Base-by-base conservation (phyloP, 352 stramenopile species). In the Phytopythium mirpurense region DNA sequence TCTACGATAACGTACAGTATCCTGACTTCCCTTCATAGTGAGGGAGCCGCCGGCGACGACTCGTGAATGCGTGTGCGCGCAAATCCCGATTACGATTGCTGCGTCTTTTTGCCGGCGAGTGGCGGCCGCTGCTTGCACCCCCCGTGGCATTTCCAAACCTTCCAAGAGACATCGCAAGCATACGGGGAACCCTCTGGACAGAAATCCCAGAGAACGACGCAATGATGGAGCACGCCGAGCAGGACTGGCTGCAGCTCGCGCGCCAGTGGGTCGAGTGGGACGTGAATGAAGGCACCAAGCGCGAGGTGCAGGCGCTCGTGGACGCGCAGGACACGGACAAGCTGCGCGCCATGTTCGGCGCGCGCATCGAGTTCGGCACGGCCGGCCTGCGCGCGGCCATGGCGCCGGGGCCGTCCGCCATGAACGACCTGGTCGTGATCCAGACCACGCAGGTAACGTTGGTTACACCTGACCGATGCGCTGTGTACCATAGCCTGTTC, bases 401-500 rank as follows among this genome's bases (percentile, higher is more conserved):
- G 93, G 89, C 78, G 0, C 71, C 90, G 0, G 93, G 93, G 14
- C 85, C 87, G 10, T 77, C 71, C 31, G 78, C 78, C 47, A 97
- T 98, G 75, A 98, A 98, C 68, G 89, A 97, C 52, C 70, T 97
- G 34, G 86, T 97, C 21, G 73, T 97, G 37, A 71, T 98, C 19
- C 93, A 98, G 68, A 96, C 92, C 14, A 79, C 82, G n/a, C 91
- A 96, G 45, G 54, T 53, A n/a, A n/a, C n/a, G n/a, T n/a, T n/a
- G n/a, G n/a, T n/a, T n/a, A n/a, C n/a, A n/a, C n/a, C n/a, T n/a
- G n/a, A n/a, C n/a, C n/a, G n/a, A n/a, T n/a, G n/a, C n/a, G n/a
- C n/a, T n/a, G n/a, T n/a, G n/a, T n/a, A n/a, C n/a, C n/a, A n/a
- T n/a, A n/a, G n/a, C n/a, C n/a, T n/a, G n/a, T n/a, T n/a, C n/a